Evolutionary conservation across 1,284 basidiomycete species (phyloP).

Genomic region (Cryptococcus sp.): DNA sequence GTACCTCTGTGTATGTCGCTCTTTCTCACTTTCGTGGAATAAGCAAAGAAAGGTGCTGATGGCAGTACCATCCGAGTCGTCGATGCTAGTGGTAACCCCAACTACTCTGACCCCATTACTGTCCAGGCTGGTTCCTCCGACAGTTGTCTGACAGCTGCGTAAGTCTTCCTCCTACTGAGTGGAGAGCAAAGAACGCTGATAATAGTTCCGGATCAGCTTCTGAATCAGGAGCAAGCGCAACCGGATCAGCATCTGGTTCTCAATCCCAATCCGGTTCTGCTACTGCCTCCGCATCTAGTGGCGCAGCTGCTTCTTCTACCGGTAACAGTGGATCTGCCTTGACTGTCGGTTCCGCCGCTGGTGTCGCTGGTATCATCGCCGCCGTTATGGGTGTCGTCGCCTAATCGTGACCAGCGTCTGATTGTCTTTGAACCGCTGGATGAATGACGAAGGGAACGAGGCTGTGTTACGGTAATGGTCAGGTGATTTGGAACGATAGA

Average conservation of each 20-base stretch:
- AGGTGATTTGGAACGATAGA: no score
- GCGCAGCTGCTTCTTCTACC: neutral
- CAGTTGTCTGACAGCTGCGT: constrained; percentile 23
- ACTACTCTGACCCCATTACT: constrained; percentile 58
- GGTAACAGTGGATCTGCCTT: neutral
- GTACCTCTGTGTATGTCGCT: constrained; percentile 57
- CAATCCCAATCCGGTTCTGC: neutral
- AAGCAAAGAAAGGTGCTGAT: constrained; percentile 1
- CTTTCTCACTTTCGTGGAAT: neutral
- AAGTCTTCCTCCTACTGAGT: neutral
- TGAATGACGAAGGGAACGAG: no score
- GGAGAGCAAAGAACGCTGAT: neutral
- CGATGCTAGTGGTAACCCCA: constrained; percentile 58
- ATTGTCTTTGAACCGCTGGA: no score
- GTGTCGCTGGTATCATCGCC: neutral
- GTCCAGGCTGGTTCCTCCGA: constrained; percentile 51
- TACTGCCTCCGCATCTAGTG: neutral
- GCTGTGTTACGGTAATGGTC: no score
- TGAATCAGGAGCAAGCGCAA: neutral
- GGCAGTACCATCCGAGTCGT: constrained; percentile 29
- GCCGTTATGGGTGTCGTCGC: neutral
- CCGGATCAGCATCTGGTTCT: neutral
- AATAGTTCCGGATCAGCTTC: neutral
- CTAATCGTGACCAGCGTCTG: no score
- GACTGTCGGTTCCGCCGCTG: neutral